Evolutionary conservation across 805 yeast species (phyloP).

Genomic region (Suhomyces sp.): DNA sequence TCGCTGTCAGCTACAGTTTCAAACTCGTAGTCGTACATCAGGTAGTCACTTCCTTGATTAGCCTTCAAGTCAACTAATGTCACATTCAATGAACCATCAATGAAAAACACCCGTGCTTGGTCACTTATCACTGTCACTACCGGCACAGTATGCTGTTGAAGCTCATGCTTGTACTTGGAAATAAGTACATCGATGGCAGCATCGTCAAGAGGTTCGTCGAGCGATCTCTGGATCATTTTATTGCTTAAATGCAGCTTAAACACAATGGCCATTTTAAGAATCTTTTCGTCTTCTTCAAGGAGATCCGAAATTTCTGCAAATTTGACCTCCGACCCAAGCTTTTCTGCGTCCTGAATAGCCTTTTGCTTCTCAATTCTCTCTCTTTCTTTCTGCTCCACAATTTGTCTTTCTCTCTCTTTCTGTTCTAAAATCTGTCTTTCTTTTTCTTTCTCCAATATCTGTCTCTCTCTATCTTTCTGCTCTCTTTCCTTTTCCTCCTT

Average conservation of each 20-base stretch:
- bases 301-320: slow-evolving; percentile 34
- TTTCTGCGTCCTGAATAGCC: not conserved
- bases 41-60: slow-evolving; percentile 46
- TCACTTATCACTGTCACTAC: slow-evolving; percentile 40
- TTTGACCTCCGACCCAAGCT: slow-evolving; percentile 15
- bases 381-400: not conserved
- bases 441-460: not conserved
- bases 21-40: slow-evolving; percentile 80
- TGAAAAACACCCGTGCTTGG: slow-evolving; percentile 39
- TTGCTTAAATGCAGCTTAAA: slow-evolving; percentile 35
- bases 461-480: not conserved
- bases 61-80: slow-evolving; percentile 41
- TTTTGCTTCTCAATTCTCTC: not conserved
- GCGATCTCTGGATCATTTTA: slow-evolving; percentile 17
- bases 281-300: slow-evolving; percentile 33
- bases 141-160: slow-evolving; percentile 22
- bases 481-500: not conserved
- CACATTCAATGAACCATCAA: slow-evolving; percentile 32
- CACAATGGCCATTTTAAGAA: slow-evolving; percentile 38
- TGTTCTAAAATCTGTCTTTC: not conserved
- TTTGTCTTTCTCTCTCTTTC: not conserved
- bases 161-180: slow-evolving; percentile 15
- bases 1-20: slow-evolving; percentile 21
- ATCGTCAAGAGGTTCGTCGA: slow-evolving; percentile 25
- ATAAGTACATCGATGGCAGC: slow-evolving; percentile 31